Conservation (phyloP, 202 grass and related monocot species). For the Elaeis oleifera region DNA sequence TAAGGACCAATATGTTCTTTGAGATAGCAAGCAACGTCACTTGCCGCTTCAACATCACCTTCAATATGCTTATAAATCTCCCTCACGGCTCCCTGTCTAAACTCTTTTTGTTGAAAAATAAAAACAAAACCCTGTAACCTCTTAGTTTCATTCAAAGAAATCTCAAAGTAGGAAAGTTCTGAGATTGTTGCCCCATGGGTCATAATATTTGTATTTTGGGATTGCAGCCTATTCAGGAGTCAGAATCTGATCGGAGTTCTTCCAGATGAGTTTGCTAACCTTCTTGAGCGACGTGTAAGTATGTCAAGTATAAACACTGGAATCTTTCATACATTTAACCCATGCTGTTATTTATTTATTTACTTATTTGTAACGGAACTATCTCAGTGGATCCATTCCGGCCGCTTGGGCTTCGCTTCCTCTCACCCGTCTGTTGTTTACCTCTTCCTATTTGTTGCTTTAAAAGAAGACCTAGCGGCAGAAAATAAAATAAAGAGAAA, state of each 20-base stretch:
- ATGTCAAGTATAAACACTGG: constrained; percentile 23
- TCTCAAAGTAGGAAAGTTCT: too few relatives aligned
- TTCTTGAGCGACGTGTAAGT: too few relatives aligned
- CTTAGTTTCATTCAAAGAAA: not conserved
- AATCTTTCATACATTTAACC: too few relatives aligned
- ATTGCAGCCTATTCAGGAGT: constrained; percentile 47
- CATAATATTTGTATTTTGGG: constrained; percentile 12
- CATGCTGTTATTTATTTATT: not conserved
- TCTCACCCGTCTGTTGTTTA: constrained; percentile 57
- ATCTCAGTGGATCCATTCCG: constrained; percentile 72
- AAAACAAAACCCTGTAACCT: too few relatives aligned
- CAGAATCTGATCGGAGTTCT: constrained; percentile 69
- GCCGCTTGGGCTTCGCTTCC: constrained; percentile 61
- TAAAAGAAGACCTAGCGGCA: too few relatives aligned
- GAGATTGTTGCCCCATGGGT: constrained; percentile 6
- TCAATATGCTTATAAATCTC: constrained; percentile 2
- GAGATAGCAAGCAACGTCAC: constrained; percentile 42
- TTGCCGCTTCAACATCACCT: constrained; percentile 55
- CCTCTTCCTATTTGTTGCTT: not conserved
- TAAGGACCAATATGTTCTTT: too few relatives aligned
- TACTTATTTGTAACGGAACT: constrained; percentile 24
- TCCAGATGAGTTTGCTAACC: constrained; percentile 65
- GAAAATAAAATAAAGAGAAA: not conserved
- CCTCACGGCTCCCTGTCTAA: too few relatives aligned
- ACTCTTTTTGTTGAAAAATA: too few relatives aligned